Percentiles rank a stretch among this genome's conserved stretches.
Conservation (phyloP, 169 alveolate species). For the Amoebophrya sp. region DNA sequence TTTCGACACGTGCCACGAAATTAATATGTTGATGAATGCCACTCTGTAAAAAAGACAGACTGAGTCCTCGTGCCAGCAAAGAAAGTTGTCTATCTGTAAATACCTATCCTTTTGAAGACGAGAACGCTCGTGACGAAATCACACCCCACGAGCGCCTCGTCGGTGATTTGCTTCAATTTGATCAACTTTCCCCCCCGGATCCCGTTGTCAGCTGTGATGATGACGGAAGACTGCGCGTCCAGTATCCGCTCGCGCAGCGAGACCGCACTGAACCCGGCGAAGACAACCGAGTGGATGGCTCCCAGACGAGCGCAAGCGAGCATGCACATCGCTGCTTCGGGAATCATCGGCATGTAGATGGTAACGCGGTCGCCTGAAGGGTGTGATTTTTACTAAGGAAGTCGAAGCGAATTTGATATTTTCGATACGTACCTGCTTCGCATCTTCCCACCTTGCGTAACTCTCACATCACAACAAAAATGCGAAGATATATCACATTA, state of each 20-base stretch:
- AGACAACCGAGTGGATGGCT: conserved; percentile 92
- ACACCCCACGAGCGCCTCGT: conserved; percentile 62
- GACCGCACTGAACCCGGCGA: conserved; percentile 94
- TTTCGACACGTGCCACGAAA: background rate
- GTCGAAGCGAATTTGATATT: too few species aligned
- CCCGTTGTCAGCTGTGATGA: conserved; percentile 82
- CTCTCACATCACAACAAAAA: too few species aligned
- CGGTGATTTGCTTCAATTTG: conserved; percentile 67
- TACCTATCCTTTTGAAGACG: background rate
- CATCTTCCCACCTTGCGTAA: too few species aligned
- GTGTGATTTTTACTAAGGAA: too few species aligned
- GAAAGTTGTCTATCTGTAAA: background rate
- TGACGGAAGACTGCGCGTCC: conserved; percentile 68
- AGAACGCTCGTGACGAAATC: background rate
- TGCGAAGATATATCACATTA: too few species aligned
- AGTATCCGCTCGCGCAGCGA: conserved; percentile 81
- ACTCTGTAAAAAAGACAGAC: background rate
- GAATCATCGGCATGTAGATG: conserved; percentile 93
- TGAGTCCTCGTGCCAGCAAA: background rate
- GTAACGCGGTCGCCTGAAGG: conserved; percentile 90
- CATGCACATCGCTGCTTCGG: conserved; percentile 82
- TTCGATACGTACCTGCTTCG: too few species aligned
- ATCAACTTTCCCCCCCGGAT: conserved; percentile 77
- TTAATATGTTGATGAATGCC: background rate
- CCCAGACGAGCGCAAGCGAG: conserved; percentile 96